Evolutionary conservation across 371 early-diverging fungal genomes (phyloP), one percentile per base, ranked within the genome.

Genomic region (Mucor sp.): DNA sequence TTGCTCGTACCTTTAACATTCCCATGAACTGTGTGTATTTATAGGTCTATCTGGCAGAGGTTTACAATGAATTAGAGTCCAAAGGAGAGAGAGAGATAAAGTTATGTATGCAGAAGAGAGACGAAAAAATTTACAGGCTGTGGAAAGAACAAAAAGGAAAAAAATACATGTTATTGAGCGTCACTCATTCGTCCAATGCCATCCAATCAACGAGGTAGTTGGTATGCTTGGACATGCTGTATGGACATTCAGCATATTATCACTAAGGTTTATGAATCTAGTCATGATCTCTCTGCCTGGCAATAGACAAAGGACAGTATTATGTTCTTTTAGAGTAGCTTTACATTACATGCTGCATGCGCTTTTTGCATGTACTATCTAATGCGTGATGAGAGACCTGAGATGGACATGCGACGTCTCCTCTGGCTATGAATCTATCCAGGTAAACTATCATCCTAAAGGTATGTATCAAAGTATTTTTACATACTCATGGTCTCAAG

Each of bases 1-100:
- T 37, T 39, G 15, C 28, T 23, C 6, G 19, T 62, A 67, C 68
- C 39, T 67, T 67, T 47, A 67, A 44, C 68, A 67, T 67, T 44
- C 62, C 62, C 68, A 67, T 67, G 32, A 50, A 41, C 21, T 47
- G 3, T 47, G 17, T 47, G 19, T 21, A 8, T 21, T 47, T 47
- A 47, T 21, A 47, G 19, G 8, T 9, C 47, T 47, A 47, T 47
- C 7, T 47, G 47, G 19, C 47, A 47, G 19, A 19, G 47, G 8
- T 21, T 7, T 6, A 47, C 21, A 47, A 47, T 47, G 47, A 47
- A 21, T 47, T 47, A 19, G 11, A 21, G 21, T 47, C 21, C 21
- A 47, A 21, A 19, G 44, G 44, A 44, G 47, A 47, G 44, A 44
- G 47, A 47, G 47, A 47, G 23, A 47, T 47, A 21, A 21, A 47